Evolutionary conservation across 331 rosid genomes (phyloP).

Genomic region (Prunus yedoensis): DNA sequence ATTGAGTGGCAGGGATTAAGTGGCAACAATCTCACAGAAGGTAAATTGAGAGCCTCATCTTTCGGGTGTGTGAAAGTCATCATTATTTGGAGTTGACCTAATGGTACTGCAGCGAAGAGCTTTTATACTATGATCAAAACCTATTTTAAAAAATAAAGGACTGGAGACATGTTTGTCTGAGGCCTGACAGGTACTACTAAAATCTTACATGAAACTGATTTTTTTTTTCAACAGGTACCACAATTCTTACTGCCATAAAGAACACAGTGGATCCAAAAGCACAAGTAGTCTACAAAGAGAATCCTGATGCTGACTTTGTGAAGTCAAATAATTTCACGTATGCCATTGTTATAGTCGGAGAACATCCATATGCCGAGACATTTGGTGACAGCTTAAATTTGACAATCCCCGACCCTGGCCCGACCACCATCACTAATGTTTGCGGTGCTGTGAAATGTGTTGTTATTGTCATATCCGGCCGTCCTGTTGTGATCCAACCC

Average conservation of each 20-base stretch:
- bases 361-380: constrained; percentile 61
- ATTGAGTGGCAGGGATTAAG: constrained; percentile 70
- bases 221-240: constrained; percentile 17
- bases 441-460: constrained; percentile 56
- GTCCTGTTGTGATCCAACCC: constrained; percentile 59
- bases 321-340: constrained; percentile 50
- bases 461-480: constrained; percentile 56
- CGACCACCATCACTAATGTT: constrained; percentile 46
- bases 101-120: not conserved
- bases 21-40: constrained; percentile 54
- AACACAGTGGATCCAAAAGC: constrained; percentile 49
- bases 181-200: too few species aligned
- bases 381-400: constrained; percentile 54
- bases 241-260: constrained; percentile 51
- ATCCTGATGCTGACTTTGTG: constrained; percentile 44
- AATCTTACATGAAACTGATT: not conserved
- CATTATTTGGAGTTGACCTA: too few species aligned
- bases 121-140: too few species aligned
- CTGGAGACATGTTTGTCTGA: not conserved
- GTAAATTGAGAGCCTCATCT: constrained; percentile 19
- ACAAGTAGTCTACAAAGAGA: constrained; percentile 47
- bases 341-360: constrained; percentile 66
- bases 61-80: not conserved
- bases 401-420: constrained; percentile 50
- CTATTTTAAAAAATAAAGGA: too few species aligned